A percentile compares a stretch with the other conserved stretches of the same genome.
These are phyloP conservation scores for Candida suzukii DNA, from an alignment of 805 yeast genomes.

Conservation along the genomic window DNA sequence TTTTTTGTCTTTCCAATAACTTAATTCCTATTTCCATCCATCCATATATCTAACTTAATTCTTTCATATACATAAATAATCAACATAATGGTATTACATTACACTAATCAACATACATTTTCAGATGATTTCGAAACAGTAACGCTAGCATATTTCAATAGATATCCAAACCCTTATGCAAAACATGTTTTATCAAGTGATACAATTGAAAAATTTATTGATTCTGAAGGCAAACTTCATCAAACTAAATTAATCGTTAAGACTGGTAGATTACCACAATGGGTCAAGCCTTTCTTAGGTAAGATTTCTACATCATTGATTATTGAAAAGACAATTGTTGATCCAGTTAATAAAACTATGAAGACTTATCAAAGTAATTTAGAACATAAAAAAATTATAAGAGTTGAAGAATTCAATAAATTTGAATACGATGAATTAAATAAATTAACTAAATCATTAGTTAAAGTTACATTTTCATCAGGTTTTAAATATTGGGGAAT, in stretches of 20 bases:
- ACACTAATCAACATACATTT: slow-evolving; percentile 48
- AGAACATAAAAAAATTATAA: slow-evolving; percentile 73
- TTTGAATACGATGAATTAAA: slow-evolving; percentile 32
- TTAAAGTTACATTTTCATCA: slow-evolving; percentile 58
- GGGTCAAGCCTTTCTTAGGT: slow-evolving; percentile 73
- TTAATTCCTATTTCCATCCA: no score
- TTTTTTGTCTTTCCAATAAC: no score
- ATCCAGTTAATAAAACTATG: slow-evolving; percentile 50
- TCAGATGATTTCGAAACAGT: slow-evolving; percentile 65
- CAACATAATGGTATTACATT: slow-evolving; percentile 56
- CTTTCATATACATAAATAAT: no score
- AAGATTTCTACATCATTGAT: slow-evolving; percentile 70
- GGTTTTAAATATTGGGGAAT: slow-evolving; percentile 56
- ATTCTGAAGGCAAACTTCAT: slow-evolving; percentile 54
- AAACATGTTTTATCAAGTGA: slow-evolving; percentile 81
- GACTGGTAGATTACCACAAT: slow-evolving; percentile 71
- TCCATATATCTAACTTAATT: no score
- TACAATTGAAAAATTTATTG: slow-evolving; percentile 56
- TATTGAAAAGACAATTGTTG: slow-evolving; percentile 68
- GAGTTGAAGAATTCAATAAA: slow-evolving; percentile 69
- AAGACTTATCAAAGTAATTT: slow-evolving; percentile 71
- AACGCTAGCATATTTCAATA: slow-evolving; percentile 67
- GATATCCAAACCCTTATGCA: slow-evolving; percentile 77
- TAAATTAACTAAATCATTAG: slow-evolving; percentile 37
- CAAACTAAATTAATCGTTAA: slow-evolving; percentile 73